Evolutionary conservation across 2,329 filamentous ascomycete species (phyloP).

Genomic region (Helotiales sp.): DNA sequence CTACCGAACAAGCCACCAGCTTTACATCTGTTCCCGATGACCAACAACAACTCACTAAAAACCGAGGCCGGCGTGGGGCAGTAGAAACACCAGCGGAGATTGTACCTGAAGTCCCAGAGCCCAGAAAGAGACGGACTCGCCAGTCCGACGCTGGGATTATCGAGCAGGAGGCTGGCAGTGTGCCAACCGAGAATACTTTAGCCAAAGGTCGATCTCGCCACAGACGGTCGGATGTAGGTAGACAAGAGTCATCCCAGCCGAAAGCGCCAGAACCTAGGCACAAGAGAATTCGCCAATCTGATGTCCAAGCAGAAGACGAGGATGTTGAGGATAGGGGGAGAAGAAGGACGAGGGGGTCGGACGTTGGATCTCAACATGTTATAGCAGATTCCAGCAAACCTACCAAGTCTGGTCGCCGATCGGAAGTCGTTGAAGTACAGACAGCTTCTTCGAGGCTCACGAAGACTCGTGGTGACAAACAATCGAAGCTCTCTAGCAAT

Average conservation of each 20-base stretch:
- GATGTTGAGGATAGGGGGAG: background rate
- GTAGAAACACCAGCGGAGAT: background rate
- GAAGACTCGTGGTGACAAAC: slow-evolving; percentile 17
- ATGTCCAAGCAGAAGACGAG: slow-evolving; percentile 10
- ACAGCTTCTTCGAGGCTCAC: slow-evolving; percentile 34
- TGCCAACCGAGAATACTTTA: background rate
- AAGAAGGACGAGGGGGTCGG: background rate
- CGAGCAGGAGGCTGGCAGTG: background rate
- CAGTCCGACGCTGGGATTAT: slow-evolving; percentile 2
- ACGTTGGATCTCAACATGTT: background rate
- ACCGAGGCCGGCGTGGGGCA: background rate
- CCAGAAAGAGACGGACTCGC: background rate
- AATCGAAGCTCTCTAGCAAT: slow-evolving; percentile 1
- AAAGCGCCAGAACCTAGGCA: slow-evolving; percentile 13
- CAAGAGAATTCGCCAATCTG: slow-evolving; percentile 21
- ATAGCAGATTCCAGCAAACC: background rate
- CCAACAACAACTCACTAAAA: background rate
- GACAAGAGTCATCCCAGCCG: background rate
- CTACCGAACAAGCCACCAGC: background rate
- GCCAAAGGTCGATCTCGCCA: slow-evolving; percentile 14
- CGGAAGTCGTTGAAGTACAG: slow-evolving; percentile 27
- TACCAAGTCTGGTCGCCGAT: slow-evolving; percentile 12
- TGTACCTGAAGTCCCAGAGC: background rate
- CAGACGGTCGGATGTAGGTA: background rate
- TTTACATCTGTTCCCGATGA: background rate